Evolutionary conservation across 2,329 filamentous ascomycete species (phyloP), one percentile per base, ranked within the genome.

Genomic region (Hypoxylon sp.): DNA sequence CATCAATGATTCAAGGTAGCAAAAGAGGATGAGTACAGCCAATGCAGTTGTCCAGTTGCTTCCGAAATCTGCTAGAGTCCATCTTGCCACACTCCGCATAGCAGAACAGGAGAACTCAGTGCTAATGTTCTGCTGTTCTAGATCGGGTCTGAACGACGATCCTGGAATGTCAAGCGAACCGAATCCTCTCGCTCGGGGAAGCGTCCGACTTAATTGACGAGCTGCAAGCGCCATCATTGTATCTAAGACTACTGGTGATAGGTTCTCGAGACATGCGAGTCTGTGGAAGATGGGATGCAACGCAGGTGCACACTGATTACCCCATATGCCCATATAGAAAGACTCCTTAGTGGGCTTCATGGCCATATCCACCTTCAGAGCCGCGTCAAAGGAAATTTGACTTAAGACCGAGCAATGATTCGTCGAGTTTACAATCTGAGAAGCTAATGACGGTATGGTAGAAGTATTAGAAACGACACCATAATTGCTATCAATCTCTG

Each of bases 311-410:
- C 56, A 59, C 17, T 51, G 46, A 22, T 19, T 59, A 26, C 50
- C 56, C 56, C 56, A 59, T 10, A 59, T 19, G 13, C 33, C 31
- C 56, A 59, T 59, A 33, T 59, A 59, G n/a, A 59, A 59, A 2
- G 37, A 19, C 35, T 51, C 46, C 17, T 31, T 59, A 51, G 22
- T 51, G 8, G 56, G 56, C n/a, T 24, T 59, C 17, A 51, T 29
- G 6, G 37, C 35, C n/a, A 19, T 29, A 57, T 57, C 19, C 26
- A 57, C 5, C 24, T n/a, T 42, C 9, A 17, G 22, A 13, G 10
- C n/a, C 14, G 13, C 8, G 22, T 14, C 19, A 37, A 19, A 33
- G 3, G 50, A n/a, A 33, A 37, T 37, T 24, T 14, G 53, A 17
- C 54, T 57, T 11, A 9, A 31, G 13, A 17, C n/a, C 29, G 35